A percentile compares a stretch with the other conserved stretches of the same genome.
Evolutionary conservation across 805 yeast genomes (phyloP).

Genomic region (Peterozyma xylosa): DNA sequence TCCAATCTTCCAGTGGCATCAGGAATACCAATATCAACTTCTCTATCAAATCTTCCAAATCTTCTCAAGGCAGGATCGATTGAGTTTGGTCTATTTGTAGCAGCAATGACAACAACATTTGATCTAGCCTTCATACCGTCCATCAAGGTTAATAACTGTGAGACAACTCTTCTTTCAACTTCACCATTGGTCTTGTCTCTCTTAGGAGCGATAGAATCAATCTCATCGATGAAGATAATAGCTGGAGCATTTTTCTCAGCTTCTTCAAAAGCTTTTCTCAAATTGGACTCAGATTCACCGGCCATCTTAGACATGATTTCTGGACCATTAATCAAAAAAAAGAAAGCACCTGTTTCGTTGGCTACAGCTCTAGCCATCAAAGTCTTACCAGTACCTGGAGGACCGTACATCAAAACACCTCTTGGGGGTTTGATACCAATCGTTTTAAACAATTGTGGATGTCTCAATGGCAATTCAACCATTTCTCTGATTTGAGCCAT

Average conservation of each 20-base stretch:
- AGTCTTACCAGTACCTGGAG: slow-evolving; percentile 99
- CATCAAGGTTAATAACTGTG: slow-evolving; percentile 95
- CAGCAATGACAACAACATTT: slow-evolving; percentile 96
- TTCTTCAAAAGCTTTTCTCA: slow-evolving; percentile 97
- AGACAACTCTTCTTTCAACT: slow-evolving; percentile 98
- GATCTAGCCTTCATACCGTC: slow-evolving; percentile 99
- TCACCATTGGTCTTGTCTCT: slow-evolving; percentile 99
- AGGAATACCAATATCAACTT: slow-evolving; percentile 86
- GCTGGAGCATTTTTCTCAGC: slow-evolving; percentile 99
- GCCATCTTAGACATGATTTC: slow-evolving; percentile 99
- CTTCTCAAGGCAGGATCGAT: slow-evolving; percentile 83
- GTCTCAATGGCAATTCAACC: slow-evolving; percentile 96
- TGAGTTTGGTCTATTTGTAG: slow-evolving; percentile 84
- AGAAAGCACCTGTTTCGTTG: slow-evolving; percentile 98
- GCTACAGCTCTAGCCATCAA: slow-evolving; percentile 99
- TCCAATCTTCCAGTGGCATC: slow-evolving; percentile 98
- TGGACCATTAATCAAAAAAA: slow-evolving; percentile 96
- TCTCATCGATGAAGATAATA: slow-evolving; percentile 96
- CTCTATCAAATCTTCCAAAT: slow-evolving; percentile 81
- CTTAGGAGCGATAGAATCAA: slow-evolving; percentile 98
- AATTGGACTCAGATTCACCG: slow-evolving; percentile 95
- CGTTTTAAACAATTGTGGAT: slow-evolving; percentile 94
- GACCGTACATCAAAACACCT: slow-evolving; percentile 97
- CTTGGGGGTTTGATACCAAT: slow-evolving; percentile 99
- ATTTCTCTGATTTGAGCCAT: slow-evolving; percentile 99